A percentile compares a stretch with the other conserved stretches of the same genome.
phyloP scores from a whole-genome alignment of 805 yeast species.

The Saturnispora sanitii region DNA sequence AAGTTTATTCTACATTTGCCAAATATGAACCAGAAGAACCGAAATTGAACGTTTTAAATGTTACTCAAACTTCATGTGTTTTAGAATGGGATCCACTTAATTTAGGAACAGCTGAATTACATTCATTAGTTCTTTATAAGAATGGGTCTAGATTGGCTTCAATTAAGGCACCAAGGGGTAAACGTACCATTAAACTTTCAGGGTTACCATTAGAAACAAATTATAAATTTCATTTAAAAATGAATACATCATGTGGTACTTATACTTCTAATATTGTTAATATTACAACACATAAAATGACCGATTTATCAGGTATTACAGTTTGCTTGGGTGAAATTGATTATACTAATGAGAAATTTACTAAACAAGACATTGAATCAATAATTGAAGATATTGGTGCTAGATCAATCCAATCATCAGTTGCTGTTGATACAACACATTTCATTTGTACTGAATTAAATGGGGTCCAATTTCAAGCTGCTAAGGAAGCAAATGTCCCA shows the following conservation, averaged over 20 bases:
- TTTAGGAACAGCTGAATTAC: conserved; percentile 72
- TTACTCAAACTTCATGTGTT: conserved; percentile 91
- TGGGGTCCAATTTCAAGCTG: conserved; percentile 63
- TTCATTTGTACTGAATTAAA: conserved; percentile 65
- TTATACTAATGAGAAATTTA: conserved; percentile 36
- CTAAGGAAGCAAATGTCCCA: conserved; percentile 80
- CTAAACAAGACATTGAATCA: conserved; percentile 48
- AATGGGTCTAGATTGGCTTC: conserved; percentile 65
- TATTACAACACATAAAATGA: conserved; percentile 88
- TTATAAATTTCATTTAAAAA: conserved; percentile 67
- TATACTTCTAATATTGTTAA: conserved; percentile 57
- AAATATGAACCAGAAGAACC: conserved; percentile 64
- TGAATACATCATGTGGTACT: conserved; percentile 87
- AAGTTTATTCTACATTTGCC: conserved; percentile 66
- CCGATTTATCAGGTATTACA: conserved; percentile 86
- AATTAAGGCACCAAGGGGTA: conserved; percentile 73
- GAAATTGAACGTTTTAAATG: conserved; percentile 55
- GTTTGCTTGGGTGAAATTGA: conserved; percentile 80
- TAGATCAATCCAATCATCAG: conserved; percentile 60
- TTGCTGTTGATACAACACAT: conserved; percentile 89
- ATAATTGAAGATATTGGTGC: conserved; percentile 72
- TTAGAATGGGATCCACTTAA: conserved; percentile 87
- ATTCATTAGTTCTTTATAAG: conserved; percentile 67
- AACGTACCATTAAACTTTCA: conserved; percentile 75
- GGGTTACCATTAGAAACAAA: conserved; percentile 83